A percentile compares a stretch with the other conserved stretches of the same genome.
Conservation (phyloP, 2,329 filamentous ascomycete species). For the Apiospora pterosperma region DNA sequence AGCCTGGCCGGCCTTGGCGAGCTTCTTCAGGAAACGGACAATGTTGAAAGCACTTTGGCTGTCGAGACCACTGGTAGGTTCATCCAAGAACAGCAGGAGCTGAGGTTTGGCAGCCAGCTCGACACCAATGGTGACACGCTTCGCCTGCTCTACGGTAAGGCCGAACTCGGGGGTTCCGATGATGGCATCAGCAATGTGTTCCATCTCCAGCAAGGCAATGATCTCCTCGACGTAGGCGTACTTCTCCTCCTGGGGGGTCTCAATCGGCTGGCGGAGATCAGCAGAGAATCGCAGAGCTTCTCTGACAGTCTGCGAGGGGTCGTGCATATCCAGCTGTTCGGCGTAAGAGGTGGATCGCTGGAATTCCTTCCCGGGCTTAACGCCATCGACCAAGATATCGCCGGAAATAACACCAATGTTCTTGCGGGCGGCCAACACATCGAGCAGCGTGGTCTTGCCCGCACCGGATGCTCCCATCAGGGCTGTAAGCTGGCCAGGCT, state of each 20-base stretch:
- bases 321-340: constrained; percentile 61
- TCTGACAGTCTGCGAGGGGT: constrained; percentile 59
- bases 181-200: constrained; percentile 55
- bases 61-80: constrained; percentile 74
- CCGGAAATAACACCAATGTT: constrained; percentile 59
- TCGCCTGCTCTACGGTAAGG: constrained; percentile 62
- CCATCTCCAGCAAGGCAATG: constrained; percentile 56
- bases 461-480: constrained; percentile 83
- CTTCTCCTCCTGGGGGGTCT: constrained; percentile 52
- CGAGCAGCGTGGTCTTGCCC: constrained; percentile 81
- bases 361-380: constrained; percentile 56
- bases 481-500: constrained; percentile 73
- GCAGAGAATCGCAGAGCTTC: constrained; percentile 63
- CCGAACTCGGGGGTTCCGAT: constrained; percentile 64
- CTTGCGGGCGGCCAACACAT: constrained; percentile 65
- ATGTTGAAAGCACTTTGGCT: constrained; percentile 73
- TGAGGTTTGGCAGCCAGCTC: constrained; percentile 82
- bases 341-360: constrained; percentile 61
- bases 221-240: constrained; percentile 60
- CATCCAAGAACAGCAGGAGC: constrained; percentile 73
- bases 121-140: constrained; percentile 86
- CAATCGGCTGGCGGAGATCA: constrained; percentile 53
- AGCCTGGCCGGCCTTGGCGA: constrained; percentile 77
- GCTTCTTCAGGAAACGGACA: constrained; percentile 72
- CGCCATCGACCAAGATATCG: constrained; percentile 54